Base-by-base conservation (phyloP, 768 basidiomycete species). In the Mycena amicta region DNA sequence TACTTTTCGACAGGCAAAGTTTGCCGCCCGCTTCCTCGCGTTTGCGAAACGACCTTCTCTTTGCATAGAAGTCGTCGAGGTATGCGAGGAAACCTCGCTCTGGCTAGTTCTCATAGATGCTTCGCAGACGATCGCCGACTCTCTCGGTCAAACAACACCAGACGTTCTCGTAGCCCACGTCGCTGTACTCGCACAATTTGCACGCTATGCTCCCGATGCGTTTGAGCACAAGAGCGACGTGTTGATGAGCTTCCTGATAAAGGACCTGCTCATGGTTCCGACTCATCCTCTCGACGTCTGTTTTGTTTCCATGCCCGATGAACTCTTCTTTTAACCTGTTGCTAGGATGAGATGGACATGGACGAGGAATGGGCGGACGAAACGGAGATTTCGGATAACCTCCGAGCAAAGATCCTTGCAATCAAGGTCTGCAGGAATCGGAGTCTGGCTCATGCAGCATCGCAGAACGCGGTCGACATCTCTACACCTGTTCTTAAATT, bases 381-480 rank as follows among this genome's bases (percentile, higher is more conserved):
- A 30, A 78, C 78, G 0, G 79, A 86, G 3, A 70, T 96, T 22
- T 68, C 83, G 0, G 74, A 79, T 2, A 75, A 79, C 3, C 80
- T 93, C 1, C 77, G 75, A 43, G 90, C 92, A 0, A 93, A 92
- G 68, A 68, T 97, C 3, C 73, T 88, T 6, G 82, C 86, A 1
- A 70, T 98, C 23, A 95, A 97, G 72, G 81, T 95, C 4, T 88
- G 87, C 68, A 82, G 92, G 25, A 87, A 94, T 70, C 86, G 94
- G 18, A 86, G 87, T 67, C 76, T 96, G 13, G 83, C 89, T 0
- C 88, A 89, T 64, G 84, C 84, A 0, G 64, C 72, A 5, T 74
- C 81, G 3, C 83, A 86, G 2, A 76, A 80, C 5, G 86, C 90
- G 5, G 59, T 84, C 26, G 85, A 90, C 27, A 82, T 92, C 46